Conservation (phyloP, 345 rosid genomes). For the Pugionium dolabratum region DNA sequence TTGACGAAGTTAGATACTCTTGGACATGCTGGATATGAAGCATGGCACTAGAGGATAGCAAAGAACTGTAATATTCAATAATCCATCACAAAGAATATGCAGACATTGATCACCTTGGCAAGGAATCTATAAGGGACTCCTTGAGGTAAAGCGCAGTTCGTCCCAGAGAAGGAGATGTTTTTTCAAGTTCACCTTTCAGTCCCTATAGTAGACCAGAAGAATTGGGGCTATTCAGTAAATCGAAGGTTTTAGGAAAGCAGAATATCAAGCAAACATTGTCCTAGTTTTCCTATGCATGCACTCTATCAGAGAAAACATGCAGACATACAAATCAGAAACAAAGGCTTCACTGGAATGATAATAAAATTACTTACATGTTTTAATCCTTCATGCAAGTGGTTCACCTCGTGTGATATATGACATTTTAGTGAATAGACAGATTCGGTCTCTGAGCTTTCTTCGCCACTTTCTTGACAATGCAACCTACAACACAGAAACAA, state of each 20-base stretch:
- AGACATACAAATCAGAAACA: conserved; percentile 19
- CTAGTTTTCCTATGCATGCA: background rate
- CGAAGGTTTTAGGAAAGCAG: background rate
- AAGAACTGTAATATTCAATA: conserved; percentile 7
- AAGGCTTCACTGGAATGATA: background rate
- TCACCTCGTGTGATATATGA: conserved; percentile 97
- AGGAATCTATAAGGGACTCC: conserved; percentile 77
- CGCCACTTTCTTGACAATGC: conserved; percentile 87
- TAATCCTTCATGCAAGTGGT: conserved; percentile 97
- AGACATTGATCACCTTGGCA: conserved; percentile 63
- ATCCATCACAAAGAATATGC: background rate
- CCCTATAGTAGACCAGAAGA: conserved; percentile 51
- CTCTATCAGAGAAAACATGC: background rate
- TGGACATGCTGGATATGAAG: conserved; percentile 9
- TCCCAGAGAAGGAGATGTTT: conserved; percentile 84
- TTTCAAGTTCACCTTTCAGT: conserved; percentile 92
- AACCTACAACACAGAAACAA: conserved; percentile 47
- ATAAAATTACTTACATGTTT: conserved; percentile 62
- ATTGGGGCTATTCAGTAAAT: background rate
- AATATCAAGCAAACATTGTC: conserved; percentile 2
- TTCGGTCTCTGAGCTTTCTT: conserved; percentile 59
- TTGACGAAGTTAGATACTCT: conserved; percentile 7
- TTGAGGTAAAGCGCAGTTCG: conserved; percentile 81
- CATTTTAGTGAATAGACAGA: conserved; percentile 90
- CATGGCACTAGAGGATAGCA: conserved; percentile 7